Evolutionary conservation across 2,329 filamentous ascomycete species (phyloP), one percentile per base, ranked within the genome.

Genomic region (Colletotrichum filicis): DNA sequence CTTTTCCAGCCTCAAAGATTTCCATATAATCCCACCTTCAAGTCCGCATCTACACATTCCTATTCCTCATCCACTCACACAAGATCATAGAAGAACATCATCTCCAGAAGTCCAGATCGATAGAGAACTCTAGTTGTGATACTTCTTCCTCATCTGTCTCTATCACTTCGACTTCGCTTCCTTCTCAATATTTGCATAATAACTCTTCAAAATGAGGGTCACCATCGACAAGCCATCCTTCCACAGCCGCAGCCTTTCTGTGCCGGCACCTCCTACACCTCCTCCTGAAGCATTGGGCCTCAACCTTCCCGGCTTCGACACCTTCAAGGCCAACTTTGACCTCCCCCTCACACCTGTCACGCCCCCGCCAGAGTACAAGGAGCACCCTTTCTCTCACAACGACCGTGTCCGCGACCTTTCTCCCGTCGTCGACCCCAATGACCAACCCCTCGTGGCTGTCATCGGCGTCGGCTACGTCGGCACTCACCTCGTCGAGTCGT

Each of bases 401-500:
- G 66, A 73, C 14, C 28, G 66, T 28, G n/a, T 30, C 28, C 30
- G 24, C 28, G 49, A 42, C 16, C 9, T 64, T 22, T n/a, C 49
- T 14, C 61, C 49, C 46, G 19, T n/a, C 9, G 61, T 64, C 12
- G 49, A 32, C 30, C 30, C 46, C 14, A 28, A 42, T 4, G 49
- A 64, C 4, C 49, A 64, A 4, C 80, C 84, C 4, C 69, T 83
- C 2, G 82, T 88, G 1, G 86, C 85, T 60, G 81, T 88, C 30
- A 84, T 89, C 30, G 87, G 87, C 3, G 85, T 88, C n/a, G 87
- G 87, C 42, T 89, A 88, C 76, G 86, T 89, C 6, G 87, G 87
- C 11, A 81, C 82, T 64, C 85, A 88, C 68, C 83, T 89, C 9
- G 83, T 87, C 55, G 76, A 79, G 2, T 80, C 78, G 8, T 88